Percentiles rank a stretch among this genome's conserved stretches.
These are phyloP conservation scores for Kwoniella sp. DNA, from an alignment of 768 basidiomycete species.

Conservation along the genomic window DNA sequence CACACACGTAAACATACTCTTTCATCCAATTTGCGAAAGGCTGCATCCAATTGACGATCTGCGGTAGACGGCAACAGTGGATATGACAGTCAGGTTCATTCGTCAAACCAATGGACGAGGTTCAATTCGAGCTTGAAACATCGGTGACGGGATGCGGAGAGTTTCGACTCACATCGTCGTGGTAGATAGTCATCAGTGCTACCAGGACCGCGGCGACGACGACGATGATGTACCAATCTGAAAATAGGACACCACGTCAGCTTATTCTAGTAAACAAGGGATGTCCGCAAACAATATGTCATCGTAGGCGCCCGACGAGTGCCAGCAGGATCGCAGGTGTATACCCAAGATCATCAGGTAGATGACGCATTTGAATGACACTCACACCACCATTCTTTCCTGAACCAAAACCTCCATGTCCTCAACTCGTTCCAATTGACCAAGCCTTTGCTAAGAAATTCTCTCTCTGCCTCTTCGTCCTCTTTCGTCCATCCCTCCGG, in stretches of 20 bases:
- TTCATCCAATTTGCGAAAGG: slow-evolving; percentile 71
- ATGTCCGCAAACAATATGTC: too few species aligned
- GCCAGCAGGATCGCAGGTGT: not conserved
- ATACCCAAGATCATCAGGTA: too few species aligned
- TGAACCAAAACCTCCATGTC: slow-evolving; percentile 47
- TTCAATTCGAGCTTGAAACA: not conserved
- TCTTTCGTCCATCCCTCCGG: slow-evolving; percentile 32
- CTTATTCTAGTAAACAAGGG: too few species aligned
- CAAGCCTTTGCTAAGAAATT: slow-evolving; percentile 41
- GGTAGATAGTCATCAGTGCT: slow-evolving; percentile 24
- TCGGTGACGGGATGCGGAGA: not conserved
- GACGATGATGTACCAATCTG: slow-evolving; percentile 27
- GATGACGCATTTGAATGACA: slow-evolving; percentile 3
- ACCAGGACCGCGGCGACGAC: slow-evolving; percentile 22
- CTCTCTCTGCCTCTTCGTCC: slow-evolving; percentile 43
- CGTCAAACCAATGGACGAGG: too few species aligned
- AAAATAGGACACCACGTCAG: not conserved
- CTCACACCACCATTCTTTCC: slow-evolving; percentile 48
- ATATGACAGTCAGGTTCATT: not conserved
- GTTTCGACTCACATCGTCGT: slow-evolving; percentile 30
- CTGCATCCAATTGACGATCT: slow-evolving; percentile 71
- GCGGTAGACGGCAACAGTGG: slow-evolving; percentile 38
- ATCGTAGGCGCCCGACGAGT: too few species aligned
- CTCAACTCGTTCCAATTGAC: slow-evolving; percentile 39
- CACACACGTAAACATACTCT: slow-evolving; percentile 44